A percentile compares a stretch with the other conserved stretches of the same genome.
Evolutionary conservation across 805 yeast species (phyloP).

Genomic region (Nematodospora valgi): DNA sequence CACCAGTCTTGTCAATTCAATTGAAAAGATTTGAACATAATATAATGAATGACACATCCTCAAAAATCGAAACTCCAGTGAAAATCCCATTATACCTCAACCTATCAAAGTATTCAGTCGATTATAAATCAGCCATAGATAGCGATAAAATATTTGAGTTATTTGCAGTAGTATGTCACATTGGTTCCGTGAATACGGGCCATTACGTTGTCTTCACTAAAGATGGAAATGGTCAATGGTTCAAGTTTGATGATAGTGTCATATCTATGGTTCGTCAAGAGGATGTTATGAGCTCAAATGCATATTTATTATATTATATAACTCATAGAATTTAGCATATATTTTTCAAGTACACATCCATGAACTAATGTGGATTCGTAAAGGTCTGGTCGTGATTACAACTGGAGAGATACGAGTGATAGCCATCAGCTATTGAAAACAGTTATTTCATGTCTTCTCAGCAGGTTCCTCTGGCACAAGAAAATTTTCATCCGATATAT

Average conservation of each 20-base stretch:
- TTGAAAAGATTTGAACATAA: conserved; percentile 75
- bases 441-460: too few species aligned
- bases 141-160: conserved; percentile 62
- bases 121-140: conserved; percentile 13
- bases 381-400: too few species aligned
- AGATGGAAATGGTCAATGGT: conserved; percentile 76
- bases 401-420: too few species aligned
- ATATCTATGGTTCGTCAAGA: conserved; percentile 63
- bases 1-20: conserved; percentile 80
- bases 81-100: conserved; percentile 71
- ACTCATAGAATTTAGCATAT: too few species aligned
- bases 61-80: conserved; percentile 75
- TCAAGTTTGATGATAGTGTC: conserved; percentile 84
- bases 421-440: too few species aligned
- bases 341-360: too few species aligned
- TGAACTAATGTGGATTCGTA: too few species aligned
- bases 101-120: conserved; percentile 52
- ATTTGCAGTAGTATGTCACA: conserved; percentile 83
- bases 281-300: conserved; percentile 67
- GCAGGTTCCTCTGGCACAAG: too few species aligned
- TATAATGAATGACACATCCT: conserved; percentile 42
- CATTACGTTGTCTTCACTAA: conserved; percentile 85
- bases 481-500: too few species aligned
- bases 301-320: conserved; percentile 76
- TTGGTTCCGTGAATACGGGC: conserved; percentile 93